A percentile compares a stretch with the other conserved stretches of the same genome.
These are phyloP conservation scores for Trichosporon inkin DNA, from an alignment of 1,284 basidiomycete genomes.

Conservation along the genomic window DNA sequence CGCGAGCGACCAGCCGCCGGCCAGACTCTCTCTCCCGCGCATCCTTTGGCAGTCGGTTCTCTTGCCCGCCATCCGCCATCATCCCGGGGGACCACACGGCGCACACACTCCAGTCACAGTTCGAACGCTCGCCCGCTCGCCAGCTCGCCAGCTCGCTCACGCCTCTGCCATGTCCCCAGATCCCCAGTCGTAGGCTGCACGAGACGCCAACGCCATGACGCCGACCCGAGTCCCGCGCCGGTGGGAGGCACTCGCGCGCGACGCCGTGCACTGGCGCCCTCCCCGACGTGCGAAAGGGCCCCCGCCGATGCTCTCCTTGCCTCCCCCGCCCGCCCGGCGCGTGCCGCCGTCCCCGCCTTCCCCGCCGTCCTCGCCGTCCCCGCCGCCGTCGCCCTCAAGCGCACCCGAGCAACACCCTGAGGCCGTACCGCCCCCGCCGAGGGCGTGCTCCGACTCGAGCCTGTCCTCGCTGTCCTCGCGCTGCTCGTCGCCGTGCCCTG, in stretches of 20 bases:
- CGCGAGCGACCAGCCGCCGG: too few relatives aligned
- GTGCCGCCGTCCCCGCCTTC: neutral
- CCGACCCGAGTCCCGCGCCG: neutral
- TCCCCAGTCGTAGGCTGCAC: too few relatives aligned
- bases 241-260: neutral
- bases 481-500: neutral
- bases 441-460: neutral
- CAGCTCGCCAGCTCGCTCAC: too few relatives aligned
- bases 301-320: neutral
- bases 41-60: too few relatives aligned
- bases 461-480: neutral
- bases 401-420: neutral
- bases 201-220: neutral
- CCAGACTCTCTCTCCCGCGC: too few relatives aligned
- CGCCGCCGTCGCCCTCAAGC: neutral
- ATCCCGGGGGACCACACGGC: too few relatives aligned
- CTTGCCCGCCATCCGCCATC: too few relatives aligned
- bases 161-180: too few relatives aligned
- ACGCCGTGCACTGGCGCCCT: conserved; percentile 2
- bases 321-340: neutral
- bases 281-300: neutral
- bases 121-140: too few relatives aligned
- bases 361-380: neutral
- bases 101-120: too few relatives aligned
- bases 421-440: neutral